Evolutionary conservation across 2,329 filamentous ascomycete species (phyloP).

Genomic region (Microdochium trichocladiopsis): DNA sequence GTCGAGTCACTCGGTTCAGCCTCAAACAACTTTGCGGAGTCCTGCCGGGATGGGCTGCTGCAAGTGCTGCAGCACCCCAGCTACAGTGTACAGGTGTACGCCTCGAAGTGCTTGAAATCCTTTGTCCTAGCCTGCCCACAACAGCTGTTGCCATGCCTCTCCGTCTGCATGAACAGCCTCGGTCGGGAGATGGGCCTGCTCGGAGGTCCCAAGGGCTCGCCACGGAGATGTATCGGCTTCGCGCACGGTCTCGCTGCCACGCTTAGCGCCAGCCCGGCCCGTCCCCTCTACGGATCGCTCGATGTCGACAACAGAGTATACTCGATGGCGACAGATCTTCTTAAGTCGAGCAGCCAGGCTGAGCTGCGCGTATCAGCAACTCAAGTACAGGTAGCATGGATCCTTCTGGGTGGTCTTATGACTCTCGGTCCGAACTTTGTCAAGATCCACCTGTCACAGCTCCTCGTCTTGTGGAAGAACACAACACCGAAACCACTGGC

Average conservation of each 20-base stretch:
- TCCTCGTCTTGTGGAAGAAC: slow-evolving; percentile 95
- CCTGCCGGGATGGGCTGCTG: slow-evolving; percentile 77
- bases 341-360: slow-evolving; percentile 88
- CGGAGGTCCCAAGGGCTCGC: slow-evolving; percentile 66
- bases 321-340: slow-evolving; percentile 80
- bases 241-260: slow-evolving; percentile 87
- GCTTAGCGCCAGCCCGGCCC: slow-evolving; percentile 79
- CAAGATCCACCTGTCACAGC: slow-evolving; percentile 93
- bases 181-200: slow-evolving; percentile 78
- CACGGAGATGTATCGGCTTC: slow-evolving; percentile 80
- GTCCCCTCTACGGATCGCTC: slow-evolving; percentile 88
- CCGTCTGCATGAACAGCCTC: slow-evolving; percentile 94
- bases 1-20: slow-evolving; percentile 78
- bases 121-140: slow-evolving; percentile 90
- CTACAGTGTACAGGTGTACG: slow-evolving; percentile 90
- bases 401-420: slow-evolving; percentile 93
- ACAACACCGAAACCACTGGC: slow-evolving; percentile 90
- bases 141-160: slow-evolving; percentile 83
- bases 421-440: slow-evolving; percentile 95
- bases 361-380: slow-evolving; percentile 87
- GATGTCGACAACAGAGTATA: slow-evolving; percentile 91
- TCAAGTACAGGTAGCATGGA: slow-evolving; percentile 97
- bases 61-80: slow-evolving; percentile 91
- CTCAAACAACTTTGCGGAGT: slow-evolving; percentile 69
- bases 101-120: slow-evolving; percentile 75